A percentile compares a stretch with the other conserved stretches of the same genome.
These are phyloP conservation scores for Saturnispora sekii DNA, from an alignment of 805 yeast genomes.

Conservation along the genomic window DNA sequence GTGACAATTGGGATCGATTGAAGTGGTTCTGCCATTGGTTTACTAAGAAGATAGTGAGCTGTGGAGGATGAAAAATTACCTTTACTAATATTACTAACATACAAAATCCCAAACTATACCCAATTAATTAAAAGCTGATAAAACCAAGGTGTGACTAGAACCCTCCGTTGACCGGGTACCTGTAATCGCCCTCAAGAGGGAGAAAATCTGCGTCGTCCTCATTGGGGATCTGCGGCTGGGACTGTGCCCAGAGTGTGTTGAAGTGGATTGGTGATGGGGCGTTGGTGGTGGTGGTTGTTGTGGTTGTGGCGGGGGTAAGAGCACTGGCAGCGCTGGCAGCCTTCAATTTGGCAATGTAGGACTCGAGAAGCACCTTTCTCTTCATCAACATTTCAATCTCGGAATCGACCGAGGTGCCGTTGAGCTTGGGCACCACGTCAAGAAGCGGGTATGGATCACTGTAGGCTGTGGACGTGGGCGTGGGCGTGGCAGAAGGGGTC, in stretches of 20 bases:
- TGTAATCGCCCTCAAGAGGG: too few species aligned
- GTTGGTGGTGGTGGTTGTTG: too few species aligned
- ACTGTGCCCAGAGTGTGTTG: too few species aligned
- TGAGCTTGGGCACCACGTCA: not conserved
- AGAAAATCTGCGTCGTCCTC: too few species aligned
- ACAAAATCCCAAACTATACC: not conserved
- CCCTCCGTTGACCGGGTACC: too few species aligned
- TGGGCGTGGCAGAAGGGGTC: too few species aligned
- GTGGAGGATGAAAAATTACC: constrained; percentile 1
- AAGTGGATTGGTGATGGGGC: too few species aligned
- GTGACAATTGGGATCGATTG: not conserved
- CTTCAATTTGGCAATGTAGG: not conserved
- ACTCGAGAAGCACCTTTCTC: too few species aligned
- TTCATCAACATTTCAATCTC: too few species aligned
- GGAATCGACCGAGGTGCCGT: too few species aligned
- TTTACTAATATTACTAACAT: not conserved
- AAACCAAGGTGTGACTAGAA: not conserved
- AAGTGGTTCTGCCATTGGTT: not conserved
- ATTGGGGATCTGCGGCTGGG: too few species aligned
- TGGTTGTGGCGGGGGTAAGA: too few species aligned
- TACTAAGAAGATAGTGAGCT: constrained; percentile 32
- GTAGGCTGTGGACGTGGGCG: not conserved
- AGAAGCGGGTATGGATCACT: not conserved
- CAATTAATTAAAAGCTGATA: not conserved
- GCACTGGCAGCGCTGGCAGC: not conserved